Percentiles rank a stretch among this genome's conserved stretches.
Evolutionary conservation across 2,329 filamentous ascomycete genomes (phyloP).

Genomic region (Scopulariopsis brevicaulis): DNA sequence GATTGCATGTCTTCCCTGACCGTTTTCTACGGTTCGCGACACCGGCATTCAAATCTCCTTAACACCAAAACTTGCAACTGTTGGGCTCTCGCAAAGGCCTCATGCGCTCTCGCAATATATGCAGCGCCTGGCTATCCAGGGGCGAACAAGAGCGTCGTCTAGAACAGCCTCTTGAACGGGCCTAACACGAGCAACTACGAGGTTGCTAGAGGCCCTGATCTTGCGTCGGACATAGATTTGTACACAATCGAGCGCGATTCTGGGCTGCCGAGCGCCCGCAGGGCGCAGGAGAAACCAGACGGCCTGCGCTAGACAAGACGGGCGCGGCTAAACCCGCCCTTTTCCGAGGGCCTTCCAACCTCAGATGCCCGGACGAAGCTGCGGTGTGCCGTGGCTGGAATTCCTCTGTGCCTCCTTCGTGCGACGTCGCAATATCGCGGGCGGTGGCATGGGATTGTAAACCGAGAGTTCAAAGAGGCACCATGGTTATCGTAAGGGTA

Average conservation of each 20-base stretch:
- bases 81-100: no score
- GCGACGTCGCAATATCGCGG: background rate
- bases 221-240: conserved; percentile 81
- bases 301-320: conserved; percentile 72
- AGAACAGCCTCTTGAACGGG: no score
- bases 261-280: conserved; percentile 80
- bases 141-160: no score
- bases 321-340: conserved; percentile 80
- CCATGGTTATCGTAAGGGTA: no score
- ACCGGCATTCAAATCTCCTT: no score
- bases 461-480: no score
- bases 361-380: conserved; percentile 80
- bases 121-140: no score
- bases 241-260: conserved; percentile 59
- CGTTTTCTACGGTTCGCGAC: no score
- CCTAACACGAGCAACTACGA: conserved; percentile 18
- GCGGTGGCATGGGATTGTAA: no score
- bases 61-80: no score
- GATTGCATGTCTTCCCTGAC: no score
- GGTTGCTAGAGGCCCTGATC: conserved; percentile 80
- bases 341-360: conserved; percentile 74
- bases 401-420: background rate
- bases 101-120: no score
- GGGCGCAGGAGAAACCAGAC: conserved; percentile 70
- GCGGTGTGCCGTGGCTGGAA: background rate